A percentile compares a stretch with the other conserved stretches of the same genome.
Conservation (phyloP, 805 yeast genomes). For the Candida koratica region DNA sequence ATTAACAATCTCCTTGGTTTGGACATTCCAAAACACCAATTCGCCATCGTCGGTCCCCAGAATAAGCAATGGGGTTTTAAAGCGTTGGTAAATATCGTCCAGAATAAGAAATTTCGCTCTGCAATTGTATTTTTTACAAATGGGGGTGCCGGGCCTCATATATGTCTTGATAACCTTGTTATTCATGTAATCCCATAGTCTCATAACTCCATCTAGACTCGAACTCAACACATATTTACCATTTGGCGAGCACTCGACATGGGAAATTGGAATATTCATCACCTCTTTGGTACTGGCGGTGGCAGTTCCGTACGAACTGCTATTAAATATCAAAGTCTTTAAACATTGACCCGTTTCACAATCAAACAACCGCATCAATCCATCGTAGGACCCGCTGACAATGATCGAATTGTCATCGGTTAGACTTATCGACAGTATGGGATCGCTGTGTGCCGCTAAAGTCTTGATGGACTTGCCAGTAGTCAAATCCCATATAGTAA, state of each 20-base stretch:
- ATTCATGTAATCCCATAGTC: constrained; percentile 84
- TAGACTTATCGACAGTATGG: constrained; percentile 72
- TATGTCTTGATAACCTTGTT: constrained; percentile 78
- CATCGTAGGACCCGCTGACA: constrained; percentile 86
- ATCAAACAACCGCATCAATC: constrained; percentile 85
- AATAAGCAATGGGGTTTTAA: constrained; percentile 39
- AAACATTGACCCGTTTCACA: constrained; percentile 86
- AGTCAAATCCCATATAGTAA: constrained; percentile 82
- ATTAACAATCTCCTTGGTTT: constrained; percentile 47
- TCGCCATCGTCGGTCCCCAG: constrained; percentile 64
- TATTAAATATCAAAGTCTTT: constrained; percentile 79
- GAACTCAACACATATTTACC: constrained; percentile 75
- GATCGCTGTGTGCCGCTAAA: constrained; percentile 88
- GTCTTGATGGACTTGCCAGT: constrained; percentile 70
- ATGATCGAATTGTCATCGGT: constrained; percentile 78
- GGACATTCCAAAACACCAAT: constrained; percentile 61
- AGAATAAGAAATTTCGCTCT: constrained; percentile 47
- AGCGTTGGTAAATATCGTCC: constrained; percentile 18
- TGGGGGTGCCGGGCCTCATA: constrained; percentile 26
- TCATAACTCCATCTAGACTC: constrained; percentile 71
- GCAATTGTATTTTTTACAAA: constrained; percentile 53
- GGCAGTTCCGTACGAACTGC: constrained; percentile 53
- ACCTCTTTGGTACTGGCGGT: constrained; percentile 53
- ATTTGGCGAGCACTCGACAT: constrained; percentile 72
- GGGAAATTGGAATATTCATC: constrained; percentile 65